A percentile compares a stretch with the other conserved stretches of the same genome.
Evolutionary conservation across 805 yeast genomes (phyloP).

Genomic region (Maudiozyma bulderi): DNA sequence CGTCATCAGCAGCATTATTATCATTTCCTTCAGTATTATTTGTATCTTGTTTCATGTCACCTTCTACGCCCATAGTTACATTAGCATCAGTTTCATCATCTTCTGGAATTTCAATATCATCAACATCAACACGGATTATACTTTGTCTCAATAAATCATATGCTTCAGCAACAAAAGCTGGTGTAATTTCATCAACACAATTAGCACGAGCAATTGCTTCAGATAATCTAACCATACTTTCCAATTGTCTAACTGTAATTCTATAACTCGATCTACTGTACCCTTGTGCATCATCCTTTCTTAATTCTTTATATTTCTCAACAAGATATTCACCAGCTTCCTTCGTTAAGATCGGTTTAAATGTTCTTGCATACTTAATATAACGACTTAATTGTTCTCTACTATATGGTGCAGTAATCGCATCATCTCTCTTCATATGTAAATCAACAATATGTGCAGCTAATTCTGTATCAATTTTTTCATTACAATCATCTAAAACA

Average conservation of each 20-base stretch:
- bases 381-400: slow-evolving; percentile 84
- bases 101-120: slow-evolving; percentile 55
- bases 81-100: background rate
- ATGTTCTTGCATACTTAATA: slow-evolving; percentile 84
- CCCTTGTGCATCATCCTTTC: slow-evolving; percentile 88
- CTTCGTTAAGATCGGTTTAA: slow-evolving; percentile 78
- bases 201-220: slow-evolving; percentile 97
- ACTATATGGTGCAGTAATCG: slow-evolving; percentile 79
- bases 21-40: slow-evolving; percentile 9
- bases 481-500: slow-evolving; percentile 89
- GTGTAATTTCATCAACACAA: slow-evolving; percentile 80
- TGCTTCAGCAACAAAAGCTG: slow-evolving; percentile 85
- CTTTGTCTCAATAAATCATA: slow-evolving; percentile 82
- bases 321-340: slow-evolving; percentile 74
- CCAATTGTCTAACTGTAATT: slow-evolving; percentile 94
- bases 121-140: slow-evolving; percentile 87
- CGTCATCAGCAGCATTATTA: slow-evolving; percentile 5
- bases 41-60: slow-evolving; percentile 5
- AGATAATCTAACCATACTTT: slow-evolving; percentile 82
- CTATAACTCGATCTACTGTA: slow-evolving; percentile 70
- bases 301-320: slow-evolving; percentile 68
- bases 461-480: slow-evolving; percentile 75
- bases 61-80: no score
- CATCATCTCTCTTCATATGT: slow-evolving; percentile 84
- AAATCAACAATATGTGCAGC: slow-evolving; percentile 89